phyloP scores from a whole-genome alignment of 2,329 filamentous ascomycete genomes.

The Sporothrix luriei region DNA sequence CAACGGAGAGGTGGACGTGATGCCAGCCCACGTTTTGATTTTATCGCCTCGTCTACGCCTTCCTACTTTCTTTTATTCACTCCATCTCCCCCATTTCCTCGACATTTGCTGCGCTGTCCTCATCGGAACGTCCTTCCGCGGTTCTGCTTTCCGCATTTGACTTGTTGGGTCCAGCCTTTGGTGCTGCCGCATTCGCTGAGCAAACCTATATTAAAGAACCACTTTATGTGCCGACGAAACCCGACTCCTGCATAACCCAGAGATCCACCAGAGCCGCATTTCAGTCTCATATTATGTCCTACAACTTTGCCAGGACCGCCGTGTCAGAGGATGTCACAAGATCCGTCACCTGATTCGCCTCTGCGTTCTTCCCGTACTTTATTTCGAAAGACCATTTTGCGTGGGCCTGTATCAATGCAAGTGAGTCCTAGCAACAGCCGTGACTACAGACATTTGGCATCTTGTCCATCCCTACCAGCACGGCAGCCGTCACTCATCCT shows the following conservation, averaged over 20 bases:
- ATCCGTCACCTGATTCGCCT: not conserved
- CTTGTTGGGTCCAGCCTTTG: not conserved
- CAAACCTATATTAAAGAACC: constrained; percentile 10
- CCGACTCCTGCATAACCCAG: not conserved
- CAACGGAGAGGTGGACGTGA: not conserved
- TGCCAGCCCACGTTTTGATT: not conserved
- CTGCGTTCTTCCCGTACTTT: too few relatives aligned
- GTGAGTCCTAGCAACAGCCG: too few relatives aligned
- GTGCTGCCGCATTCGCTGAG: constrained; percentile 29
- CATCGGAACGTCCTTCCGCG: constrained; percentile 41
- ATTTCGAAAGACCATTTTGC: too few relatives aligned
- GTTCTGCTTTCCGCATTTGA: constrained; percentile 34
- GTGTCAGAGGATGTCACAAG: too few relatives aligned
- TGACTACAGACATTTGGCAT: not conserved
- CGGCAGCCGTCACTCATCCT: too few relatives aligned
- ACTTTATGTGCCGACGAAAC: constrained; percentile 20
- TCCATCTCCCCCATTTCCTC: not conserved
- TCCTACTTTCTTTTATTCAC: not conserved
- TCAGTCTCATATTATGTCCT: too few relatives aligned
- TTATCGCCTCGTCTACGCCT: not conserved
- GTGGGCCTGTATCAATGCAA: too few relatives aligned
- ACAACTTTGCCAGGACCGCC: too few relatives aligned
- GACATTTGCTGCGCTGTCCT: constrained; percentile 41
- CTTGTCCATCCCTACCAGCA: not conserved
- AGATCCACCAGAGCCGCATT: constrained; percentile 18